phyloP scores from a whole-genome alignment of 2,329 filamentous ascomycete species.

The Aspergillus sp. region DNA sequence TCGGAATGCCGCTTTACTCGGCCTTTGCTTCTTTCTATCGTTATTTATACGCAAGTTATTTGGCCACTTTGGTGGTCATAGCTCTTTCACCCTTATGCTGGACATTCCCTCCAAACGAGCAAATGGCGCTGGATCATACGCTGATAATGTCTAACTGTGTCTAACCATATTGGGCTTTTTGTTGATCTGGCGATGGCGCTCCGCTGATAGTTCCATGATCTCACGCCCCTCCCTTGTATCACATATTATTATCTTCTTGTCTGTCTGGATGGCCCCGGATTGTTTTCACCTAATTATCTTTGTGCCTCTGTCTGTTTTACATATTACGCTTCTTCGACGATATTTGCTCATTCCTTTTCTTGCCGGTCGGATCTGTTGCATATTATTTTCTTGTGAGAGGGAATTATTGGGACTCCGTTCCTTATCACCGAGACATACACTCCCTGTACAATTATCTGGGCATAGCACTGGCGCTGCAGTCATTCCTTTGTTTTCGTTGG shows the following conservation, averaged over 20 bases:
- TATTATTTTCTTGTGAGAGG: constrained; percentile 6
- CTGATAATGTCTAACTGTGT: constrained; percentile 15
- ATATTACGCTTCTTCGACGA: constrained; percentile 24
- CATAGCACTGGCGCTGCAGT: constrained; percentile 24
- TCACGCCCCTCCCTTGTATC: constrained; percentile 27
- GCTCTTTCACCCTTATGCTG: constrained; percentile 4
- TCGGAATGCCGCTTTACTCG: too few species aligned
- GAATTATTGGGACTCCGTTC: constrained; percentile 28
- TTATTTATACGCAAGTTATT: too few species aligned
- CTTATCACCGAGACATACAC: constrained; percentile 16
- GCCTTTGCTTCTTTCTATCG: too few species aligned
- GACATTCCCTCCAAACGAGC: constrained; percentile 14
- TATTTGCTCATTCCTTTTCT: constrained; percentile 25
- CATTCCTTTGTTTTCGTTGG: constrained; percentile 26
- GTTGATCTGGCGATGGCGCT: constrained; percentile 13
- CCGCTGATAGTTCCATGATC: constrained; percentile 16
- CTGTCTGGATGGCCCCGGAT: constrained; percentile 22
- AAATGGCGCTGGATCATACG: constrained; percentile 15
- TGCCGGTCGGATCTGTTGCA: constrained; percentile 14
- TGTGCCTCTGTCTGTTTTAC: constrained; percentile 11
- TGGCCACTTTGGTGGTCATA: background rate
- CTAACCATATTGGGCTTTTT: constrained; percentile 7
- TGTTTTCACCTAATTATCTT: constrained; percentile 1
- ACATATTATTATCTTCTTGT: constrained; percentile 8
- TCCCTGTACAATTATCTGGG: constrained; percentile 26